Conservation (phyloP, 331 rosid species). For the Pyrus hybrid region DNA sequence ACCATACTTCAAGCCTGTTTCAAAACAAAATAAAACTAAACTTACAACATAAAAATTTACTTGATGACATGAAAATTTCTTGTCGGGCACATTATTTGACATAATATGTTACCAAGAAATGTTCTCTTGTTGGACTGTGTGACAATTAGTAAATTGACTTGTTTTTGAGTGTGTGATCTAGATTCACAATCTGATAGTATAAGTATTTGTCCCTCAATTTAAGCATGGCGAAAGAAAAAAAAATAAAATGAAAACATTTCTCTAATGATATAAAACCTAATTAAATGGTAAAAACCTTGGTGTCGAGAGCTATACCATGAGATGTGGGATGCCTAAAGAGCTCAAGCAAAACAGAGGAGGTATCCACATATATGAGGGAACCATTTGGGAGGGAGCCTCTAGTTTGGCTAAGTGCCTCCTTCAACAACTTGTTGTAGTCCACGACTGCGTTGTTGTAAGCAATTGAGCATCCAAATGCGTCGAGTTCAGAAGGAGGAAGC, state of each 20-base stretch:
- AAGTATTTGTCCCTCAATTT: background rate
- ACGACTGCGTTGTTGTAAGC: conserved; percentile 57
- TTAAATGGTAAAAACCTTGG: background rate
- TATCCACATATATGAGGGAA: conserved; percentile 47
- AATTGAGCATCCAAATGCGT: conserved; percentile 56
- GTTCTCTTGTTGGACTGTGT: background rate
- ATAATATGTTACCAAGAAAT: too few species aligned
- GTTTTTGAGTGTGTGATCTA: background rate
- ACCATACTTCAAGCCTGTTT: conserved; percentile 61
- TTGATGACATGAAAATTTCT: too few species aligned
- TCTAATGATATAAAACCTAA: too few species aligned
- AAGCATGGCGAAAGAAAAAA: background rate
- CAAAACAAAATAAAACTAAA: background rate
- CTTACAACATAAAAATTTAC: too few species aligned
- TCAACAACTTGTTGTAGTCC: conserved; percentile 50
- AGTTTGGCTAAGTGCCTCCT: conserved; percentile 23
- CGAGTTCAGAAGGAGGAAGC: conserved; percentile 55
- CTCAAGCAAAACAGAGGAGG: conserved; percentile 40
- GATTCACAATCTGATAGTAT: background rate
- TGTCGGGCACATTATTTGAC: too few species aligned
- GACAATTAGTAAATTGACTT: background rate
- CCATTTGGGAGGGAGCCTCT: conserved; percentile 26
- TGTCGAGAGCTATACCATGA: conserved; percentile 37
- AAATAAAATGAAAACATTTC: background rate
- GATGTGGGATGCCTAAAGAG: conserved; percentile 55